phyloP scores from a whole-genome alignment of 495 filamentous ascomycete genomes.

The Penicillium lagena region DNA sequence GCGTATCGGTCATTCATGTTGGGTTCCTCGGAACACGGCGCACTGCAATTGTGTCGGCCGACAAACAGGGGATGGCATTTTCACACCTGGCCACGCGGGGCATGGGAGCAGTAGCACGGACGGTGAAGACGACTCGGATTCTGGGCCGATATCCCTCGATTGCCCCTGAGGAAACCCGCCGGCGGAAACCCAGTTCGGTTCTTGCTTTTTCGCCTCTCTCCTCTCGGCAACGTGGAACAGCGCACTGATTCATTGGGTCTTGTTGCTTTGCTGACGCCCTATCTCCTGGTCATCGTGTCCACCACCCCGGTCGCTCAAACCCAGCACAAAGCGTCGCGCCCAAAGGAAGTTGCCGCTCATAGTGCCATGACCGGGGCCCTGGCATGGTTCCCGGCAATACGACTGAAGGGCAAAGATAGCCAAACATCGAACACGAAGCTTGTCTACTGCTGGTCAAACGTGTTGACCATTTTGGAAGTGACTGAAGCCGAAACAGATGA shows the following conservation, averaged over 20 bases:
- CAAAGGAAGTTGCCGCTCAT: constrained; percentile 84
- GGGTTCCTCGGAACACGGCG: constrained; percentile 94
- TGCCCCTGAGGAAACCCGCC: constrained; percentile 47
- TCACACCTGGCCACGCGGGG: constrained; percentile 92
- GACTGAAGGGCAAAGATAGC: constrained; percentile 67
- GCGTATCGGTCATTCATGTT: constrained; percentile 73
- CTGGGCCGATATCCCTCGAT: constrained; percentile 81
- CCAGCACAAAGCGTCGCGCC: constrained; percentile 83
- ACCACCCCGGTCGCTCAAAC: constrained; percentile 94
- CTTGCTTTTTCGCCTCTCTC: constrained; percentile 86
- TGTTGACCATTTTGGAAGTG: constrained; percentile 86
- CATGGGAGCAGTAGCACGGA: constrained; percentile 75
- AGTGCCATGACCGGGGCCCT: constrained; percentile 88
- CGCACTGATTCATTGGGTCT: constrained; percentile 82
- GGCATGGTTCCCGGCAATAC: constrained; percentile 96
- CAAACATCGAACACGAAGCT: constrained; percentile 58
- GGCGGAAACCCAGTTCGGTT: constrained; percentile 89
- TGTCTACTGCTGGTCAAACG: constrained; percentile 98
- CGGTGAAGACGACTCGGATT: constrained; percentile 83
- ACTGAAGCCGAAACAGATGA: constrained; percentile 61
- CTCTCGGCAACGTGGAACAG: constrained; percentile 86
- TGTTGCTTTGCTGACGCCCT: constrained; percentile 93
- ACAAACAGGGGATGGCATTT: constrained; percentile 95
- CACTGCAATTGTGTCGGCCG: constrained; percentile 95
- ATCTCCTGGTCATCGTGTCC: constrained; percentile 91